Percentiles rank a stretch among this genome's conserved stretches.
phyloP scores from a whole-genome alignment of 768 basidiomycete species.

The Tricholoma sp. region DNA sequence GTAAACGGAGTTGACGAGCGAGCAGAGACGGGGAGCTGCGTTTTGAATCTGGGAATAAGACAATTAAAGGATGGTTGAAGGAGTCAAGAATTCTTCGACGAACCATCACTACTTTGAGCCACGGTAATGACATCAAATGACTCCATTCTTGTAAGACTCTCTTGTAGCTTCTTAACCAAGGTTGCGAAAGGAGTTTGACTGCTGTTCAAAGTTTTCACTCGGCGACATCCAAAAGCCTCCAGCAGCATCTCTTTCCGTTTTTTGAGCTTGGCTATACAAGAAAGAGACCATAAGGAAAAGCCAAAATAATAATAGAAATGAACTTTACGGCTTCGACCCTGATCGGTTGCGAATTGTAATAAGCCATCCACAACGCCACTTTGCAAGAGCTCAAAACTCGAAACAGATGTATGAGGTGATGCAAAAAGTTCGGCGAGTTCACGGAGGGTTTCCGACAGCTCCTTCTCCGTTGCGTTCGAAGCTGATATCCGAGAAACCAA shows the following conservation, averaged over 20 bases:
- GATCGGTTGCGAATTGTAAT: slow-evolving; percentile 74
- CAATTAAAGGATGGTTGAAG: not conserved
- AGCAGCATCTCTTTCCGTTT: slow-evolving; percentile 76
- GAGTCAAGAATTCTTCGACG: slow-evolving; percentile 16
- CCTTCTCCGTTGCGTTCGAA: slow-evolving; percentile 54
- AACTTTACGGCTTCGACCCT: slow-evolving; percentile 50
- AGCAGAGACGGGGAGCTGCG: slow-evolving; percentile 87
- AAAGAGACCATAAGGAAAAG: not conserved
- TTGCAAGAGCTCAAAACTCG: slow-evolving; percentile 93
- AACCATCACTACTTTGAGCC: slow-evolving; percentile 77
- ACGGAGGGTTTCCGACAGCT: slow-evolving; percentile 54
- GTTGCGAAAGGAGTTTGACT: slow-evolving; percentile 61
- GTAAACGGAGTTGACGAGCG: slow-evolving; percentile 87
- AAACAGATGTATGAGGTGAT: slow-evolving; percentile 72
- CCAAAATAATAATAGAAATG: slow-evolving; percentile 2
- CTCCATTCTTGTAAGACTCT: slow-evolving; percentile 92
- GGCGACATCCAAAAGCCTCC: slow-evolving; percentile 65
- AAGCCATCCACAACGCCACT: slow-evolving; percentile 90
- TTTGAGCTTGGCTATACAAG: slow-evolving; percentile 48
- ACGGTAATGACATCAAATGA: slow-evolving; percentile 93
- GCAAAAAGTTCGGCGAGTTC: slow-evolving; percentile 81
- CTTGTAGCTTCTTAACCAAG: slow-evolving; percentile 94
- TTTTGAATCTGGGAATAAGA: slow-evolving; percentile 61
- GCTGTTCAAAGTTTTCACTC: slow-evolving; percentile 35
- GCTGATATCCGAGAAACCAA: slow-evolving; percentile 63